Base-by-base conservation (phyloP, 176 grass and related monocot genomes). In the Olyra latifolia region DNA sequence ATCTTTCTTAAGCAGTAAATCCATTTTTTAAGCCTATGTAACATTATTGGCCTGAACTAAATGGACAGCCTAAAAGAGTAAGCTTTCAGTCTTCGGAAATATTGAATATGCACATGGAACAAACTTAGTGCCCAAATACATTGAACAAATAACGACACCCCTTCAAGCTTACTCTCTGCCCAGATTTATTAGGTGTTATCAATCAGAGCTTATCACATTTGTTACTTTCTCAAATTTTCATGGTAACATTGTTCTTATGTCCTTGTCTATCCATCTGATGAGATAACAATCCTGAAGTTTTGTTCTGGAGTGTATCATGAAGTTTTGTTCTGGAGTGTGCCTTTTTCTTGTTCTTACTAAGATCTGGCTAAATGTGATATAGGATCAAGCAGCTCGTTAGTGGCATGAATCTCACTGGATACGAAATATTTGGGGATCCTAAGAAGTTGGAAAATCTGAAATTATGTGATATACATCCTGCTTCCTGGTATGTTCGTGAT, bases 401-500 rank as follows among this genome's bases (percentile, higher is more conserved):
- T 42, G 62, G 69, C 3, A 9, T 29, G 23, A 70, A 64, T 41
- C 38, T 53, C 38, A 45, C 69, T 46, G 15, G 49, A 71, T 66
- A 27, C 64, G 24, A 56, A 66, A 50, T 70, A 70, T 71, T 80
- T 84, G 87, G 87, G 41, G 87, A 89, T 62, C 76, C 81, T 27
- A 62, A 68, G 29, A 74, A 70, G 71, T 62, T 89, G 47, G 63
- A 54, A 80, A 69, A 27, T 69, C 43, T 71, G 12, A 75, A 84
- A 40, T 66, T 89, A 59, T 74, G 17, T 56, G 81, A 89, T 43
- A 54, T 89, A 47, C 82, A 89, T 84, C 82, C 82, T 56, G 66
- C 86, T 78, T 88, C 86, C 43, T 88, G 87, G 87, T 89, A 52
- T 69, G 83, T 85, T 58, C 52, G 23, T 74, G 22, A 69, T 69